Evolutionary conservation across 2,329 filamentous ascomycete genomes (phyloP).

Genomic region (Colletotrichum tropicale): DNA sequence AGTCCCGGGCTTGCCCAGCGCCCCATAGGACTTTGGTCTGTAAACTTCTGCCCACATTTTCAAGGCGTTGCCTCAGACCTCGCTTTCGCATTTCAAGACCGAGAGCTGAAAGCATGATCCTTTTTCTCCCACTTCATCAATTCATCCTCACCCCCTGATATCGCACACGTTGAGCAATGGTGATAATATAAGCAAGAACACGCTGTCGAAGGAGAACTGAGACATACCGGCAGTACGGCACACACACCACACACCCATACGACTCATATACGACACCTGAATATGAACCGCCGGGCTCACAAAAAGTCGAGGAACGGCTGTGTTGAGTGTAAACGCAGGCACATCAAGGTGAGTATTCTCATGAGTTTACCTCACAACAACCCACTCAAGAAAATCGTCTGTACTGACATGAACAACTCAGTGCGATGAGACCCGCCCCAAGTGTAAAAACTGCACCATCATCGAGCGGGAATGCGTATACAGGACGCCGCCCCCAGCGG

Average conservation of each 20-base stretch:
- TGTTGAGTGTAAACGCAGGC: constrained; percentile 33
- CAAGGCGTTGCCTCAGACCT: not conserved
- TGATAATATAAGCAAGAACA: not conserved
- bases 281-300: constrained; percentile 21
- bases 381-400: not conserved
- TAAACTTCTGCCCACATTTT: not conserved
- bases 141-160: not conserved
- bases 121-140: not conserved
- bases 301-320: constrained; percentile 36
- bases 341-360: constrained; percentile 30
- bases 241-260: not conserved
- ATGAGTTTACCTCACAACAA: not conserved
- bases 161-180: not conserved
- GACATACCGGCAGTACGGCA: not conserved
- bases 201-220: not conserved
- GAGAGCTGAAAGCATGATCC: not conserved
- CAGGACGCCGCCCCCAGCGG: not conserved
- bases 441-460: constrained; percentile 30
- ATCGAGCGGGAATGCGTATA: constrained; percentile 30
- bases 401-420: not conserved
- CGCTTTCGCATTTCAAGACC: not conserved
- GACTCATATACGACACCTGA: not conserved
- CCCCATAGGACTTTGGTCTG: not conserved
- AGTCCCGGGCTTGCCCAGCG: not conserved
- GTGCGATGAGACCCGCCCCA: constrained; percentile 33